Base-by-base conservation (phyloP, 2,329 filamentous ascomycete genomes). In the Metarhizium sp. region DNA sequence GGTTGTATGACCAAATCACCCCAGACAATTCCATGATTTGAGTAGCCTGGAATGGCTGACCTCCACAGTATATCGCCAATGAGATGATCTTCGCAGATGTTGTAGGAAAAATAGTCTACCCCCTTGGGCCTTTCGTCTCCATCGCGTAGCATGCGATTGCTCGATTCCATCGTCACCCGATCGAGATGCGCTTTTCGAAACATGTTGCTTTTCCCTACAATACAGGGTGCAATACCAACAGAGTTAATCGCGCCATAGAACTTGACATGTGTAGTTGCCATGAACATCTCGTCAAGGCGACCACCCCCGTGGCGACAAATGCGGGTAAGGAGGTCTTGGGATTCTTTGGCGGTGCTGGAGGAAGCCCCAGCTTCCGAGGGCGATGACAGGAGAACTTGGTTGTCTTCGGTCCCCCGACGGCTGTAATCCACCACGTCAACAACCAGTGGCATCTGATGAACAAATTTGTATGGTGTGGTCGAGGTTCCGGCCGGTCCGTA, bases 181-280 rank as follows among this genome's bases (percentile, higher is more conserved):
- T 96, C 83, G 40, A 99, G 82, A 64, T 99, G 92, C 0, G 90
- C 89, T 59, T 88, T 89, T 57, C 94, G 88, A 73, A 97, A 99
- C 92, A 99, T 97, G 73, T 95, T 97, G 65, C 90, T 95, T 74
- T 99, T 99, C 52, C 94, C 94, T 25, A 97, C 87, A 56, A 95
- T 87, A 71, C 94, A 99, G 8, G 95, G 94, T 0, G 94, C 94
- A 53, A 97, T 74, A 3, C 88, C 80, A 16, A 96, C 90, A 0
- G 90, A 89, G 71, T 97, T 97, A 78, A 99, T 99, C 58, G 92
- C 94, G 8, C 87, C 87, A 74, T 99, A 99, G 77, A 99, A 97
- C 68, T 99, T 99, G 63, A 91, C 90, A 69, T 99, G 94, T 0
- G 90, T 84, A 0, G 91, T 94, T 0, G 90, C 86, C 79, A 99